A percentile compares a stretch with the other conserved stretches of the same genome.
Conservation (phyloP, 495 filamentous ascomycete species). For the Oidiodendron maius region DNA sequence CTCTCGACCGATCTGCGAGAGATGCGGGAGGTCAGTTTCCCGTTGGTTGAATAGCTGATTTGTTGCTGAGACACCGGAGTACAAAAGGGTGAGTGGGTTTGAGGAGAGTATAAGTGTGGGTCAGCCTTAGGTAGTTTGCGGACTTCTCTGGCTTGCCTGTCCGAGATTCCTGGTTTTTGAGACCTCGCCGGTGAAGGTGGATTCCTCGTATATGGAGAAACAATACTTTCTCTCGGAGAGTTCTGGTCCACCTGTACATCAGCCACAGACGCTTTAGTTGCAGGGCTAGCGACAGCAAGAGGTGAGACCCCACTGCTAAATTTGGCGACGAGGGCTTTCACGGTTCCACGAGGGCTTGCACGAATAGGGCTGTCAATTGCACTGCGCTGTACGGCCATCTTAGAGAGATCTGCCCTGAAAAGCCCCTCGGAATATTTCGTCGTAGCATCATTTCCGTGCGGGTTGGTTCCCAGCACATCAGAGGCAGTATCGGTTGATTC, state of each 20-base stretch:
- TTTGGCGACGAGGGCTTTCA: constrained; percentile 17
- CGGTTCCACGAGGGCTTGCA: constrained; percentile 3
- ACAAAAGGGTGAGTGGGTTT: neutral
- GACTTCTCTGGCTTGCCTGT: constrained; percentile 8
- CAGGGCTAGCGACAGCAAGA: constrained; percentile 2
- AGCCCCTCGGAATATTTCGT: too few species aligned
- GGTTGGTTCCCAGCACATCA: too few species aligned
- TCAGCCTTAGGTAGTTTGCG: neutral
- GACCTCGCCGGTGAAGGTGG: constrained; percentile 17
- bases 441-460: too few species aligned
- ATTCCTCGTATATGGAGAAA: constrained; percentile 20
- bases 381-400: neutral
- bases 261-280: neutral
- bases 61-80: constrained; percentile 3
- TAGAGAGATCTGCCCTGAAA: neutral
- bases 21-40: constrained; percentile 4
- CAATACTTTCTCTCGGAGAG: constrained; percentile 7
- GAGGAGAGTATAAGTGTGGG: neutral
- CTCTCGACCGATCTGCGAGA: neutral
- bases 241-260: neutral
- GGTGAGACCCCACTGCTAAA: constrained; percentile 9
- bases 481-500: too few species aligned
- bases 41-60: constrained; percentile 3
- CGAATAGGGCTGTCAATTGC: neutral
- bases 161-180: constrained; percentile 13